Evolutionary conservation across 129 eudicot species (phyloP), one percentile per base, ranked within the genome.

Genomic region (Ambrosia trifida): DNA sequence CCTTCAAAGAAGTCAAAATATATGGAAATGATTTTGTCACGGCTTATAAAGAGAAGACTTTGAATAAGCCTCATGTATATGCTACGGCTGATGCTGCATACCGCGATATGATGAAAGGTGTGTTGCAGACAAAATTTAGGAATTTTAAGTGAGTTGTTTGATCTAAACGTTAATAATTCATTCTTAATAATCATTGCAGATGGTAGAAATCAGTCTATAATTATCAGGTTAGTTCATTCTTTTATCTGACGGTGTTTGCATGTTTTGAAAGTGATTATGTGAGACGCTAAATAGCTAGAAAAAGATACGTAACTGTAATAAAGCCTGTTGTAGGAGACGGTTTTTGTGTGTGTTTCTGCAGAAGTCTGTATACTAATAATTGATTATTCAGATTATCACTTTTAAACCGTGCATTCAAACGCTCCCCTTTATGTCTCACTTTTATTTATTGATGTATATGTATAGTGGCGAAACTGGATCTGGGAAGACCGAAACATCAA

Each of bases 381-480:
- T n/a, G n/a, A n/a, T n/a, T n/a, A n/a, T n/a, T n/a, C n/a, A n/a
- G n/a, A 50, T 49, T 2, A 14, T 49, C 60, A 30, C 59, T 49
- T 49, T 9, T 46, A n/a, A 68, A 49, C 54, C 46, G 28, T n/a
- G n/a, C 74, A 53, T 52, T 5, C 20, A 36, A 38, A 36, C 30
- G 33, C 47, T 31, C 24, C 62, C 64, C 2, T 20, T 69, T 32
- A 51, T 19, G 41, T 19, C 38, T 47, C 36, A 11, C 2, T 61
- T 61, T 43, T 31, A 31, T 8, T 32, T 50, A 19, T 14, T 64
- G 14, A 19, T 7, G 11, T 13, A 44, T 30, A 31, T 61, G 70
- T 87, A 50, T 67, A 93, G 98, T 78, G 99, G 99, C 38, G 99
- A 90, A 79, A 95, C 97, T 84, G 99, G 99, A 74, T 85, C 99